Percentiles rank a stretch among this genome's conserved stretches.
Conservation (phyloP, 2,329 filamentous ascomycete species). For the Pseudonectria buxi region DNA sequence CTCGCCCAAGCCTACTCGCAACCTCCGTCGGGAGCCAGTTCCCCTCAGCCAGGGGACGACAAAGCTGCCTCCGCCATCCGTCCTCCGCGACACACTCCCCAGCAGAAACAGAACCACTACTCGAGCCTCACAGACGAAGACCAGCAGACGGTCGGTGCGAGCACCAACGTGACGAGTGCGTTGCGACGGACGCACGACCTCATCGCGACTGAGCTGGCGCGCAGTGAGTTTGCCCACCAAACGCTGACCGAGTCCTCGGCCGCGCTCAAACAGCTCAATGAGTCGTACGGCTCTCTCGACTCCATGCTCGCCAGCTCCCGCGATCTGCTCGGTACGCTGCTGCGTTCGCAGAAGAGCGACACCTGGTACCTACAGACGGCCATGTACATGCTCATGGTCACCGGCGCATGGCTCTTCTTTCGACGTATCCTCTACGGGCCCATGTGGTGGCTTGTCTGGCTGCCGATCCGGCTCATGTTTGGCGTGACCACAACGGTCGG, state of each 20-base stretch:
- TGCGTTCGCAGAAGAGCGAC: conserved; percentile 88
- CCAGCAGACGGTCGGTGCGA: conserved; percentile 67
- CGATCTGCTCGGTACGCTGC: conserved; percentile 68
- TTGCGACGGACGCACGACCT: conserved; percentile 80
- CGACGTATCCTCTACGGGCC: conserved; percentile 82
- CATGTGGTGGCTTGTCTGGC: conserved; percentile 79
- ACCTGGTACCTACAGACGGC: conserved; percentile 96
- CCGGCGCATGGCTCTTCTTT: conserved; percentile 80
- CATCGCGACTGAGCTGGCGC: conserved; percentile 76
- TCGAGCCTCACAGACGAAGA: conserved; percentile 53
- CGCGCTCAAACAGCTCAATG: conserved; percentile 71
- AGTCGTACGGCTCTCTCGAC: conserved; percentile 75
- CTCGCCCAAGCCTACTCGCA: conserved; percentile 60
- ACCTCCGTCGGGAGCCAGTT: conserved; percentile 29
- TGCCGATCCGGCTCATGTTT: conserved; percentile 66
- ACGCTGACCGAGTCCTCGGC: conserved; percentile 79
- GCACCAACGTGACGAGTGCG: conserved; percentile 75
- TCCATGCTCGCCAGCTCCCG: conserved; percentile 67
- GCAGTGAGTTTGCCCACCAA: conserved; percentile 84
- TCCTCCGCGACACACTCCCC: conserved; percentile 10
- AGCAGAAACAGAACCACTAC: conserved; percentile 29
- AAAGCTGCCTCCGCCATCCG: conserved; percentile 15
- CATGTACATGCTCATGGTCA: conserved; percentile 72
- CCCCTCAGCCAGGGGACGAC: conserved; percentile 21
- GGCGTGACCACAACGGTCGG: conserved; percentile 51